Conservation (phyloP, 371 early-diverging fungal species). For the Phascolomyces articulosus region DNA sequence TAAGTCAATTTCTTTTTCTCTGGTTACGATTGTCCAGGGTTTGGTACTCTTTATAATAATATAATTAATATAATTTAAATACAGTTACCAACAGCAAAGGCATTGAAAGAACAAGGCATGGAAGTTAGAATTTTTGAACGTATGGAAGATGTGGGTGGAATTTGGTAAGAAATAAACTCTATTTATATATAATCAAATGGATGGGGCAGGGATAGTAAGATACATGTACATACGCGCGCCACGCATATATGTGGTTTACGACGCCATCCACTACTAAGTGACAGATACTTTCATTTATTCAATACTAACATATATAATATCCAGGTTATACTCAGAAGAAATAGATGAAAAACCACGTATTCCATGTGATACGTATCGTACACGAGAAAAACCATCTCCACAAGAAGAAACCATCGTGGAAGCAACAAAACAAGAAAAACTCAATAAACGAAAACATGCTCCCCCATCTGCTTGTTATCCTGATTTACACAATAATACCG, state of each 20-base stretch:
- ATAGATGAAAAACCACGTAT: constrained; percentile 16
- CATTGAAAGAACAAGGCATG: constrained; percentile 35
- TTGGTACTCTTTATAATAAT: too few species aligned
- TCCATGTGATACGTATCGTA: background rate
- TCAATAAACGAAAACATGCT: constrained; percentile 1
- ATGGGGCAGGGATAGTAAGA: too few species aligned
- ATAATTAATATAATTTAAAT: background rate
- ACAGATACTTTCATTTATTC: too few species aligned
- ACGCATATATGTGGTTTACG: too few species aligned
- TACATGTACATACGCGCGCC: too few species aligned
- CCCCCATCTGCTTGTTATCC: constrained; percentile 16
- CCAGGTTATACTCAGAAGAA: constrained; percentile 13
- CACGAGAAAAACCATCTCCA: background rate
- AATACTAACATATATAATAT: background rate
- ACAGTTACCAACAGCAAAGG: constrained; percentile 37
- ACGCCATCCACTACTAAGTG: too few species aligned
- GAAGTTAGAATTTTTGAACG: constrained; percentile 39
- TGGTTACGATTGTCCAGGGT: too few species aligned
- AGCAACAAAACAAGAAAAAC: background rate
- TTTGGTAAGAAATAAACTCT: constrained; percentile 25
- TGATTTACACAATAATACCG: constrained; percentile 21
- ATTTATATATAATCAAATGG: background rate
- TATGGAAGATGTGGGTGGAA: constrained; percentile 31
- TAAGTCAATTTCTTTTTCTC: background rate
- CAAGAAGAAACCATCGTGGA: background rate